Base-by-base conservation (phyloP, 108 stramenopile species). In the Skeletonema tropicum region DNA sequence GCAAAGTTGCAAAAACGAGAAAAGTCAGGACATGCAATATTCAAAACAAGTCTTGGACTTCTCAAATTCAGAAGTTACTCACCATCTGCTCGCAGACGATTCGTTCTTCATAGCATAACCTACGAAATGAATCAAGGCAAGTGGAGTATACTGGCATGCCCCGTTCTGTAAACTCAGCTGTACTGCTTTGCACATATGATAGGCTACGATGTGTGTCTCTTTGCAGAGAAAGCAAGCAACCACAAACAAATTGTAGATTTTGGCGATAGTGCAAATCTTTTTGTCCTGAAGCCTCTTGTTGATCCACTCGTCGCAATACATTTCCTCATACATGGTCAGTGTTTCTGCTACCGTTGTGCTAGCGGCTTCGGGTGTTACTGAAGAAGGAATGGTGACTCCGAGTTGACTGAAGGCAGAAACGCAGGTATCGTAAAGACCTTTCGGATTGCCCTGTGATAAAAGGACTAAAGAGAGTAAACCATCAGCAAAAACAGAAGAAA, bases 381-480 rank as follows among this genome's bases (percentile, higher is more conserved):
- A 36, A 23, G 32, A 6, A 15, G 21, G 59, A 0, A 60, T 60
- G 3, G 29, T 0, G 5, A 23, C 59, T 0, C 14, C 30, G 6
- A 60, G 59, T 32, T 60, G 13, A 60, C 15, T 14, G 4, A 60
- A 21, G 13, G 6, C 19, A 1, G 13, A 29, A 32, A 9, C 13
- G 59, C 59, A 60, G 3, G 59, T 25, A 5, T n/a, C n/a, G 59
- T 60, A 60, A 0, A 21, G 21, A 21, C n/a, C 23, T 0, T 21
- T 21, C 2, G 14, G 15, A 3, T 60, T 32, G 59, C 59, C 59
- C 29, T 57, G 12, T 70, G n/a, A 45, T 80, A 75, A 19, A 57
- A 70, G 17, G 57, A 39, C 72, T 71, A 39, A 31, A 57, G 23
- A 6, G 76, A 38, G 10, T 9, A 39, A 39, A 39, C 11, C 11